Conservation (phyloP, 805 yeast genomes). For the Saturnispora hagleri region DNA sequence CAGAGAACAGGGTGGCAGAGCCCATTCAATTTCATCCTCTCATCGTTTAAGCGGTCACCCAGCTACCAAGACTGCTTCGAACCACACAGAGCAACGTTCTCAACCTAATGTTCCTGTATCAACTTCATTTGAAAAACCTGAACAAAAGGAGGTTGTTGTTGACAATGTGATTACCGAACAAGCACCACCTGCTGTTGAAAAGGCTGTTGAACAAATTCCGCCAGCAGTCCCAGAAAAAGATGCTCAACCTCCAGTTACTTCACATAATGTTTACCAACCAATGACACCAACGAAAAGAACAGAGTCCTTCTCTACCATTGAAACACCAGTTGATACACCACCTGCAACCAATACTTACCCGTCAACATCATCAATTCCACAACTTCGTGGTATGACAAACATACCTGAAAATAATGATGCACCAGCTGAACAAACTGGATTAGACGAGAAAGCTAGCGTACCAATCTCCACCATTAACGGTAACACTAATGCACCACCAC, state of each 20-base stretch:
- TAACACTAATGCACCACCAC: constrained; percentile 20
- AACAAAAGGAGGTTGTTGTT: background rate
- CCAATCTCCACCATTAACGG: background rate
- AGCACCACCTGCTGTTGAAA: background rate
- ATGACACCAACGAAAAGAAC: constrained; percentile 27
- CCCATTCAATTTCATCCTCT: constrained; percentile 9
- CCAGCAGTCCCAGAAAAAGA: constrained; percentile 2
- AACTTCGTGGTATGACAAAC: constrained; percentile 3
- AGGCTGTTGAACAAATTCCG: background rate
- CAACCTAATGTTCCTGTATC: background rate
- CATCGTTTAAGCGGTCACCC: background rate
- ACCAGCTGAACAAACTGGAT: background rate
- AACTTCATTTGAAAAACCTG: background rate
- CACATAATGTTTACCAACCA: constrained; percentile 11
- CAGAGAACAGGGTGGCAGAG: constrained; percentile 7
- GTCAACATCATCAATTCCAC: constrained; percentile 3
- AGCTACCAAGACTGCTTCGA: background rate
- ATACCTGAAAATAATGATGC: constrained; percentile 1
- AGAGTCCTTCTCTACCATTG: constrained; percentile 17
- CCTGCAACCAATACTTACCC: constrained; percentile 4
- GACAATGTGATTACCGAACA: background rate
- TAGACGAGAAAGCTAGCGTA: background rate
- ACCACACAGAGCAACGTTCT: background rate
- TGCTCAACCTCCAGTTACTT: background rate
- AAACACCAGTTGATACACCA: constrained; percentile 3